A percentile compares a stretch with the other conserved stretches of the same genome.
These are phyloP conservation scores for Effrenium voratum DNA, from an alignment of 73 alveolate species.

Conservation along the genomic window DNA sequence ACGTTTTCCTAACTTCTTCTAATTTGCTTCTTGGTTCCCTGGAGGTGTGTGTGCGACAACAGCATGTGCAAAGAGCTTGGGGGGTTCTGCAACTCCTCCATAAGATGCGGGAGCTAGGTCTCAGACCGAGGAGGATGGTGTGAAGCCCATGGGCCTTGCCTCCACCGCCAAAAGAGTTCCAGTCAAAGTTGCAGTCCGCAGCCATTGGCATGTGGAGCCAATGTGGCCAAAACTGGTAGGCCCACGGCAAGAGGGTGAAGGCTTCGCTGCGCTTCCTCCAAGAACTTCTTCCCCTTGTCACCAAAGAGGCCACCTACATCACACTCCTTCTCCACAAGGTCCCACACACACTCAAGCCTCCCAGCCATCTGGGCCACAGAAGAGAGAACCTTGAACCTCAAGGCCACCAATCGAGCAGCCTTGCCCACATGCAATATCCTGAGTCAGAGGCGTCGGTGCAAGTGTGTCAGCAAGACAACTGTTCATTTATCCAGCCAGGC, in stretches of 20 bases:
- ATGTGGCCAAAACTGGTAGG: neutral
- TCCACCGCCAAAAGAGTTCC: too few species aligned
- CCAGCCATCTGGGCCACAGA: neutral
- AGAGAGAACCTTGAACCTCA: neutral
- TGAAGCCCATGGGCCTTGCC: too few species aligned
- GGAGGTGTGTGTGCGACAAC: too few species aligned
- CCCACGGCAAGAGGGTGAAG: conserved; percentile 8
- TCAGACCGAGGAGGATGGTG: too few species aligned
- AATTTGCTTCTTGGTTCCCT: too few species aligned
- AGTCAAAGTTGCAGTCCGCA: neutral
- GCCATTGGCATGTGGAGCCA: conserved; percentile 20
- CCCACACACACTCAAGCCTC: neutral
- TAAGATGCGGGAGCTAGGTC: too few species aligned
- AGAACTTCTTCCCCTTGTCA: neutral
- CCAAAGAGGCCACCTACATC: neutral
- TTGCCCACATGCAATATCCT: too few species aligned
- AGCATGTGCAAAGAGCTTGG: too few species aligned
- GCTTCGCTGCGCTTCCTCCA: neutral
- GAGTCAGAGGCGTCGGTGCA: too few species aligned
- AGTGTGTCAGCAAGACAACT: neutral
- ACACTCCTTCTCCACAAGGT: neutral
- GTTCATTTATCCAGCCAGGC: neutral
- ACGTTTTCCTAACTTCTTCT: too few species aligned
- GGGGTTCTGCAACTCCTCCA: too few species aligned
- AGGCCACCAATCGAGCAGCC: too few species aligned